phyloP scores from a whole-genome alignment of 441 rosid genomes.

The Gossypium davidsonii region DNA sequence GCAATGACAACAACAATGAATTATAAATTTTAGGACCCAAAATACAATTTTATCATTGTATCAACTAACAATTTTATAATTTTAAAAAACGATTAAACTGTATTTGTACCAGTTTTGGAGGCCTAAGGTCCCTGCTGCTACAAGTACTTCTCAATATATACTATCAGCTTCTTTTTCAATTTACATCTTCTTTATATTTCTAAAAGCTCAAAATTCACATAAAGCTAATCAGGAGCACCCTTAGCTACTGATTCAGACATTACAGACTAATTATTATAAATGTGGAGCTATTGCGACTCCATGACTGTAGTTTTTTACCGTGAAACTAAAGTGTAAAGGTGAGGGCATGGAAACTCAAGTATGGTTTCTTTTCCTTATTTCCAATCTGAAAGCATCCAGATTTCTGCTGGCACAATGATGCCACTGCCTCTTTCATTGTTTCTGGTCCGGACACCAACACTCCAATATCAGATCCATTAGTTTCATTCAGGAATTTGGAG shows the following conservation, averaged over 20 bases:
- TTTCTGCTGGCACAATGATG: constrained; percentile 42
- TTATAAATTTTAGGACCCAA: no score
- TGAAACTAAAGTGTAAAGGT: constrained; percentile 8
- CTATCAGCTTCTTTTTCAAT: background rate
- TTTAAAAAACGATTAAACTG: no score
- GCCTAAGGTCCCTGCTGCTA: no score
- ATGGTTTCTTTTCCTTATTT: constrained; percentile 28
- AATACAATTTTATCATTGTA: no score
- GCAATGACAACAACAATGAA: no score
- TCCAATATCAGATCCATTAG: constrained; percentile 45
- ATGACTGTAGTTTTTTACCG: background rate
- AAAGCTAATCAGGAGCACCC: background rate
- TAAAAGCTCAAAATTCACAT: background rate
- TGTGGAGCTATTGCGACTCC: background rate
- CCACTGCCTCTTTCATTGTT: constrained; percentile 57
- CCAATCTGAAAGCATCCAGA: constrained; percentile 25
- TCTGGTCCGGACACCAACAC: constrained; percentile 83
- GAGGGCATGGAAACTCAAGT: constrained; percentile 42
- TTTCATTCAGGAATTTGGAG: constrained; percentile 36
- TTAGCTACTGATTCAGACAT: background rate
- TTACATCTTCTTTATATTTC: background rate
- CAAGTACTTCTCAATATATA: no score
- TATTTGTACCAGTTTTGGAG: no score
- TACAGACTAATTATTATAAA: background rate
- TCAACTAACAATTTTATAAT: no score